Evolutionary conservation across 306 rosid species (phyloP).

Genomic region (Casuarina glauca): DNA sequence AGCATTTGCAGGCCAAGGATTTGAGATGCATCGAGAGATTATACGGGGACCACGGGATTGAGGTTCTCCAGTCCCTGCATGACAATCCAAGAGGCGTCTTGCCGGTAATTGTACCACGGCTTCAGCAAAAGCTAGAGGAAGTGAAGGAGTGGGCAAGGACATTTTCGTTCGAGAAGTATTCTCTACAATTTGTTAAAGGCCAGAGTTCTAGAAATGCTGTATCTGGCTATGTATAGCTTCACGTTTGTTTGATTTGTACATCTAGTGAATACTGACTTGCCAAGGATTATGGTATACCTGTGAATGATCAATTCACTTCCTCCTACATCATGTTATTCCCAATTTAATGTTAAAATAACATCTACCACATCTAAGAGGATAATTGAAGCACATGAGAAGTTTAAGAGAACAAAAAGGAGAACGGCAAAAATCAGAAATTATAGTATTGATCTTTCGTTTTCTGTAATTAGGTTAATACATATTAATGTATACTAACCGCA

Average conservation of each 20-base stretch:
- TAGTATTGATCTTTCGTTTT: neutral
- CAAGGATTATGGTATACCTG: neutral
- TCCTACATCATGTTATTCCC: neutral
- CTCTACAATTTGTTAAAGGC: too few relatives aligned
- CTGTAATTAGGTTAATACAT: neutral
- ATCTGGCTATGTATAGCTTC: too few relatives aligned
- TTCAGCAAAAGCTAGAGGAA: neutral
- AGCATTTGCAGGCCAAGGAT: neutral
- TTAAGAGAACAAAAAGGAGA: neutral
- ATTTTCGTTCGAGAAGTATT: neutral
- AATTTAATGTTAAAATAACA: neutral
- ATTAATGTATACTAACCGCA: conserved; percentile 11
- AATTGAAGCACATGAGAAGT: neutral
- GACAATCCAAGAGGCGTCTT: neutral
- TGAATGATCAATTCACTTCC: neutral
- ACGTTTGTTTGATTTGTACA: too few relatives aligned
- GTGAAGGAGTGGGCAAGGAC: neutral
- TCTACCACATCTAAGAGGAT: neutral
- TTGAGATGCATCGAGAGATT: neutral
- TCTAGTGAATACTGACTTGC: too few relatives aligned
- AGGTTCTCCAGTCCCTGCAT: neutral
- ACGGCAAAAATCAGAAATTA: neutral
- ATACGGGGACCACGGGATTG: neutral
- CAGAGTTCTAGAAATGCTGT: too few relatives aligned
- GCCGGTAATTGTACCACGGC: neutral